Evolutionary conservation across 2,329 filamentous ascomycete genomes (phyloP).

Genomic region (Diaporthe citriasiana): DNA sequence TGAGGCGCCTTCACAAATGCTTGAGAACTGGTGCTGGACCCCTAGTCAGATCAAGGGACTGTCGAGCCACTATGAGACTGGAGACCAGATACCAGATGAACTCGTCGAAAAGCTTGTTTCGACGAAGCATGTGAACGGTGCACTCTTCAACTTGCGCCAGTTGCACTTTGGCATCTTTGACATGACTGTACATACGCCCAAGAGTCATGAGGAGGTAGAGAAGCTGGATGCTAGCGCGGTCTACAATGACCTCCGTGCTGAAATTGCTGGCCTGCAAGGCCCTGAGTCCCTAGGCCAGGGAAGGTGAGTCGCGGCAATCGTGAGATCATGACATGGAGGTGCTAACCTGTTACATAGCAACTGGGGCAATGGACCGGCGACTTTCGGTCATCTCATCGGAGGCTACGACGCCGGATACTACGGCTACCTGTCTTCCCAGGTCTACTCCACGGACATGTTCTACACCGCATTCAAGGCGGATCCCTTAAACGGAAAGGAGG

Average conservation of each 20-base stretch:
- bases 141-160: slow-evolving; percentile 83
- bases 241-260: slow-evolving; percentile 80
- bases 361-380: slow-evolving; percentile 85
- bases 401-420: slow-evolving; percentile 92
- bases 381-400: slow-evolving; percentile 85
- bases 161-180: slow-evolving; percentile 87
- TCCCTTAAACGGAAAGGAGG: slow-evolving; percentile 82
- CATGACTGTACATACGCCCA: slow-evolving; percentile 83
- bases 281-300: slow-evolving; percentile 75
- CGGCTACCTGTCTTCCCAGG: slow-evolving; percentile 79
- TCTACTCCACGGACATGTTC: slow-evolving; percentile 91
- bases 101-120: slow-evolving; percentile 80
- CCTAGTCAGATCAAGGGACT: slow-evolving; percentile 75
- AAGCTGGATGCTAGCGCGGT: slow-evolving; percentile 73
- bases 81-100: slow-evolving; percentile 79
- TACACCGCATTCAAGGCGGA: slow-evolving; percentile 82
- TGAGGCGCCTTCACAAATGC: slow-evolving; percentile 80
- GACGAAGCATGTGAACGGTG: slow-evolving; percentile 86
- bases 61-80: slow-evolving; percentile 80
- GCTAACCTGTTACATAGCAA: slow-evolving; percentile 58
- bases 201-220: slow-evolving; percentile 77
- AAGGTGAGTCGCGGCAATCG: slow-evolving; percentile 57
- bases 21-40: slow-evolving; percentile 84
- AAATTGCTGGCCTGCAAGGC: slow-evolving; percentile 81
- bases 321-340: background rate